phyloP scores from a whole-genome alignment of 2,329 filamentous ascomycete genomes.

The Thermothelomyces thermophilus region DNA sequence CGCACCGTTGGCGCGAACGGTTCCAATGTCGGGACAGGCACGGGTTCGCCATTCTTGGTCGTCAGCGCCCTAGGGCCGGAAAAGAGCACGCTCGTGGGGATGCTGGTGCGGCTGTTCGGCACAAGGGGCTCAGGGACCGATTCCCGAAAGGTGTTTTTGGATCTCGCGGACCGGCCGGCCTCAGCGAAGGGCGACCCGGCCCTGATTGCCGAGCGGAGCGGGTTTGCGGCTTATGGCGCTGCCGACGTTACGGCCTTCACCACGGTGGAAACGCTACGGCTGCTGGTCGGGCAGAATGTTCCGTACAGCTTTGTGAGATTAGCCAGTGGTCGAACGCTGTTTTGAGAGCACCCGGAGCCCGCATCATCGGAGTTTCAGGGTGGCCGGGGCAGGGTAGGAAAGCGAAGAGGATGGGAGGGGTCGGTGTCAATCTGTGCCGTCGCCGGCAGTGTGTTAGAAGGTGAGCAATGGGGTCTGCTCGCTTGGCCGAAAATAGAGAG shows the following conservation, averaged over 20 bases:
- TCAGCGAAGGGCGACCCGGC: conserved; percentile 61
- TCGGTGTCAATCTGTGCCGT: too few relatives aligned
- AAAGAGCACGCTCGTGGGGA: conserved; percentile 71
- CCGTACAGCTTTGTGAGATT: conserved; percentile 81
- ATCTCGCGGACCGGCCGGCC: conserved; percentile 59
- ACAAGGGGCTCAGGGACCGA: conserved; percentile 35
- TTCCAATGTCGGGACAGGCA: conserved; percentile 28
- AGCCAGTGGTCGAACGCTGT: conserved; percentile 50
- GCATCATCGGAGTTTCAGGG: not conserved
- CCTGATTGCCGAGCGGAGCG: conserved; percentile 62
- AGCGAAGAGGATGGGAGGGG: too few relatives aligned
- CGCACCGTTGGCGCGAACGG: conserved; percentile 37
- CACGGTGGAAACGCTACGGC: conserved; percentile 70
- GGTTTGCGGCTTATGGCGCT: conserved; percentile 73
- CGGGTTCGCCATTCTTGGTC: conserved; percentile 67
- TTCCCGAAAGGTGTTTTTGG: conserved; percentile 67
- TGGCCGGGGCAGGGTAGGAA: not conserved
- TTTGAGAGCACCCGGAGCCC: conserved; percentile 28
- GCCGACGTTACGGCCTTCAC: conserved; percentile 79
- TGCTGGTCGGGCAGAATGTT: conserved; percentile 80
- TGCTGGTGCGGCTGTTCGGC: conserved; percentile 68
- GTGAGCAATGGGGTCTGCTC: too few relatives aligned
- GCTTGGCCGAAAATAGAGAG: too few relatives aligned
- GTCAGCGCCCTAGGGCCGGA: conserved; percentile 72
- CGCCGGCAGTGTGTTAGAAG: too few relatives aligned